Evolutionary conservation across 192 early-diverging fungal species (phyloP).

Genomic region (Umbelopsis sp.): DNA sequence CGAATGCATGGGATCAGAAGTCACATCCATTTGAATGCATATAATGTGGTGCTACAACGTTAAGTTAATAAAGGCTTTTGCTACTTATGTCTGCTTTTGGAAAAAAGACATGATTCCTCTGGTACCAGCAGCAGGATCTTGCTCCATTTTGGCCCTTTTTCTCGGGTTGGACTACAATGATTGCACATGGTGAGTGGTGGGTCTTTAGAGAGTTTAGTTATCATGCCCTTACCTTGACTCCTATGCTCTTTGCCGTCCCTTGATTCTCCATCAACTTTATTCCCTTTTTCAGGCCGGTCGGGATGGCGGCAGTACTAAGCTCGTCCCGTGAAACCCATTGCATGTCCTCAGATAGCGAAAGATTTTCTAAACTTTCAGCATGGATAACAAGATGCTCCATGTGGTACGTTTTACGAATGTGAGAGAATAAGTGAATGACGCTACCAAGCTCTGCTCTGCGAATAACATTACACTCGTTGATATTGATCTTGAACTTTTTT

Average conservation of each 20-base stretch:
- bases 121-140: constrained; percentile 16
- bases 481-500: constrained; percentile 22
- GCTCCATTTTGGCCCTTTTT: constrained; percentile 1
- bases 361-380: not conserved
- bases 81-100: not conserved
- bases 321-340: constrained; percentile 50
- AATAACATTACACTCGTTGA: constrained; percentile 17
- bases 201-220: not conserved
- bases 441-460: constrained; percentile 50
- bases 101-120: constrained; percentile 5
- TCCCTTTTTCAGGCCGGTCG: constrained; percentile 61
- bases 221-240: constrained; percentile 19
- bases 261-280: constrained; percentile 51
- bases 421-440: constrained; percentile 69
- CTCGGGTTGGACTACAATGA: not conserved
- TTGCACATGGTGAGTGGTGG: not conserved
- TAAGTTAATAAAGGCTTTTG: too few species aligned
- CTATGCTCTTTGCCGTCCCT: not conserved
- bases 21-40: too few species aligned
- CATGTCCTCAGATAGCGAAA: not conserved
- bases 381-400: constrained; percentile 45
- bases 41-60: too few species aligned
- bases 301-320: constrained; percentile 52
- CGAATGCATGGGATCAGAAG: too few species aligned
- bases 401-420: constrained; percentile 62